Base-by-base conservation (phyloP, 1,139 yeast genomes). In the Suhomyces panamericanus region DNA sequence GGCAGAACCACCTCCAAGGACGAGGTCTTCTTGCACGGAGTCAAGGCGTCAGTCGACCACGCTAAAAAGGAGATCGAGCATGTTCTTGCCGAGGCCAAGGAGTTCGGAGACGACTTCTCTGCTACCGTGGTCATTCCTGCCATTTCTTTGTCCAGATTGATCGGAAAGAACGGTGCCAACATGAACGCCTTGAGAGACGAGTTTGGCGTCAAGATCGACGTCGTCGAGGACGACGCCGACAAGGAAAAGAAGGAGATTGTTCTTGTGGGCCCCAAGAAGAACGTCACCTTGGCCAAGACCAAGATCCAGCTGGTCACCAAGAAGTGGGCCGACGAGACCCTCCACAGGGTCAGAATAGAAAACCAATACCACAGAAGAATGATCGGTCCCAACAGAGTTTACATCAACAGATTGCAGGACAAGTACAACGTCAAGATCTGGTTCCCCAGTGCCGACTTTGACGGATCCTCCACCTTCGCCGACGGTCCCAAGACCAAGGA, bases 151-250 rank as follows among this genome's bases (percentile, higher is more conserved):
- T 78, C 95, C 35, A 83, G 95, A 66, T 75, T 95, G 46, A 89
- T 95, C 64, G 99, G 99, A 54, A 87, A 85, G 63, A 87, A 81
- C 50, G 99, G 99, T 47, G 70, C 87, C 35, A 81, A 83, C 60
- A 69, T 93, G 62, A 78, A 80, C 55, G 70, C 80, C 43, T 67
- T 89, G 53, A 78, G 85, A 54, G 89, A 87, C n/a, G 87, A 87
- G 60, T 89, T 75, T 58, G 91, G 85, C 39, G 90, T 88, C 51
- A 79, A 77, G 55, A 78, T 95, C 52, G 96, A 90, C 57, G 84
- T 90, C 42, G 55, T 55, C 7, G 64, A 64, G 32, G 50, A 50
- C 9, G 53, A 64, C 32, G 59, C 64, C 16, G 65, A 65, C 31
- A 63, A 63, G 38, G 73, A 70, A 36, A 80, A 77, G 40, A 75